phyloP scores from a whole-genome alignment of 176 grass and related monocot genomes.

The Carex pumila region DNA sequence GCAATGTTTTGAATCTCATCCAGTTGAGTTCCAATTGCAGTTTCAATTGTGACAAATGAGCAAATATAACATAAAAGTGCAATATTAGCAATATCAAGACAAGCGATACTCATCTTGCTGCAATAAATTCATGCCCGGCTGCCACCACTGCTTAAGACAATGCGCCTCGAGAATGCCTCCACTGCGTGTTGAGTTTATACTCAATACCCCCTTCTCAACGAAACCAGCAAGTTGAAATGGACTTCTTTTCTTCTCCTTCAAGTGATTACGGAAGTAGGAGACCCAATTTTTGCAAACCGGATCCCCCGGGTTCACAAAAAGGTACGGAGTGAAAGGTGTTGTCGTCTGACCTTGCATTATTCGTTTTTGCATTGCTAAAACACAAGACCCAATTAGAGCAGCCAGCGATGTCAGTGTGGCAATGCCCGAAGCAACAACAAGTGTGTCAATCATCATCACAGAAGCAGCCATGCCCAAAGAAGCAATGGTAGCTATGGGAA shows the following conservation, averaged over 20 bases:
- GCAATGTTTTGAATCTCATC: neutral
- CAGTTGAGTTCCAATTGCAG: neutral
- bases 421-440: conserved; percentile 21
- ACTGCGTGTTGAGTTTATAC: conserved; percentile 3
- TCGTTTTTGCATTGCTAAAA: conserved; percentile 15
- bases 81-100: conserved; percentile 1
- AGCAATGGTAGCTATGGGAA: conserved; percentile 11
- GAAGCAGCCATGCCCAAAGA: conserved; percentile 21
- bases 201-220: conserved; percentile 18
- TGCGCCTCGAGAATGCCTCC: conserved; percentile 13
- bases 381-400: conserved; percentile 1
- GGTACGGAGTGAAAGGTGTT: conserved; percentile 16
- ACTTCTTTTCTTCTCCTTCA: conserved; percentile 16
- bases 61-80: neutral
- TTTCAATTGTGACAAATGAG: neutral
- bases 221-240: conserved; percentile 17
- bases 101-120: neutral
- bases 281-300: conserved; percentile 25
- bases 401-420: conserved; percentile 16
- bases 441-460: conserved; percentile 20
- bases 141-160: conserved; percentile 25
- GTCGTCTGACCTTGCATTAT: neutral
- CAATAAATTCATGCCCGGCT: conserved; percentile 10
- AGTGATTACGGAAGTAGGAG: conserved; percentile 17
- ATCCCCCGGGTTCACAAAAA: conserved; percentile 25